Base-by-base conservation (phyloP, 1,284 basidiomycete genomes). In the Melampsora abietis-canadensis region DNA sequence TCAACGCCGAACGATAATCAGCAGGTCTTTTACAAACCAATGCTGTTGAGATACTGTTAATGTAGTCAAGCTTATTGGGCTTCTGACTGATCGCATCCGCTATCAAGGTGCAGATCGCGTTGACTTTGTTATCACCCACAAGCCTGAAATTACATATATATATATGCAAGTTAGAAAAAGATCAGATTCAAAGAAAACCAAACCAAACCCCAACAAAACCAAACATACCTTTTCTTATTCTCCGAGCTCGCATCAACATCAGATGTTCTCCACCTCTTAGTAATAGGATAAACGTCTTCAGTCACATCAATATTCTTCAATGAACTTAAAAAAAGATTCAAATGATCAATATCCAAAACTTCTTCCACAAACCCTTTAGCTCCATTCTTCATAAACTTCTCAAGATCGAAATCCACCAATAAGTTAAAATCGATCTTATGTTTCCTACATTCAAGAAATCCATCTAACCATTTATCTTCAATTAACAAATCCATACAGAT, bases 341-440 rank as follows among this genome's bases (percentile, higher is more conserved):
- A 86, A 81, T 94, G 88, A 81, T 98, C 96, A 0, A 92, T 89
- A 78, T 96, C 92, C 46, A 87, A 86, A 8, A 98, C 85, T 82
- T 98, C 92, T 62, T 90, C 87, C 4, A 97, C 85, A 77, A 98
- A 94, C 2, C 83, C 82, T 0, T 86, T 77, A 0, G 94, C 83
- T 19, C 69, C 69, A 4, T 86, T 83, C 7, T 83, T 81, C 80
- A 90, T 84, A 83, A 98, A 95, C n/a, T 84, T 83, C 0, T 82
- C 82, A 7, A 87, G 85, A 74, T 91, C 85, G 77, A 94, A 88
- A 76, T 95, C 90, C 72, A 94, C 89, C 31, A 98, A 84, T 44
- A 94, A 85, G 81, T 91, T 92, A 73, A 97, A 85, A 80, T 98
- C 95, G 68, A 99, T 88, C 1, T 96, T 87, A 81, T 98, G 94